Conservation (phyloP, 1,139 yeast species). For the Entelexis sorbosivorans region DNA sequence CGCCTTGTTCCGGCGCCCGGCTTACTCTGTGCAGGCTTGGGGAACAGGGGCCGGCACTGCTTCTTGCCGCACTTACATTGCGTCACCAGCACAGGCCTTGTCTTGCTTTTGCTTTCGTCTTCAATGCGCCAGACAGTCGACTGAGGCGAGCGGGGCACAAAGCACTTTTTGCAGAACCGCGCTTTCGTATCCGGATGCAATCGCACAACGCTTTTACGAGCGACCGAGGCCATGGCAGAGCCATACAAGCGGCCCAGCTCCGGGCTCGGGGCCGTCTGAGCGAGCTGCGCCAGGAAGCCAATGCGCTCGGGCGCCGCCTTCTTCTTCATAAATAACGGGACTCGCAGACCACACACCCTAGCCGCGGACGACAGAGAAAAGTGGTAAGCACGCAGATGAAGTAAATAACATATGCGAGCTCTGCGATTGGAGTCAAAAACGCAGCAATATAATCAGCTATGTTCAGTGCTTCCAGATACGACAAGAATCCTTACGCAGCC, state of each 20-base stretch:
- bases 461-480: too few species aligned
- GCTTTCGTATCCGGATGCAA: constrained; percentile 53
- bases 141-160: constrained; percentile 41
- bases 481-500: too few species aligned
- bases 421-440: too few species aligned
- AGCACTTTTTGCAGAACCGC: constrained; percentile 50
- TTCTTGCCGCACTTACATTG: constrained; percentile 33
- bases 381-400: neutral
- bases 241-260: constrained; percentile 41
- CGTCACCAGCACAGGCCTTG: constrained; percentile 29
- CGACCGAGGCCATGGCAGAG: constrained; percentile 34
- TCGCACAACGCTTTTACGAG: constrained; percentile 53
- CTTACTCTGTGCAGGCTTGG: neutral
- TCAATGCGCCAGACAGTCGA: constrained; percentile 30
- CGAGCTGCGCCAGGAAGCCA: constrained; percentile 25
- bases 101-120: constrained; percentile 27
- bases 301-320: constrained; percentile 24
- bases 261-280: constrained; percentile 17
- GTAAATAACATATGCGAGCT: neutral
- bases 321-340: constrained; percentile 10
- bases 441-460: too few species aligned
- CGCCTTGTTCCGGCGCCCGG: neutral
- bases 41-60: constrained; percentile 32
- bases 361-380: neutral
- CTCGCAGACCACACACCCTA: neutral